These are phyloP conservation scores for Sherardia arvensis DNA, from an alignment of 257 asterid genomes.

Conservation along the genomic window DNA sequence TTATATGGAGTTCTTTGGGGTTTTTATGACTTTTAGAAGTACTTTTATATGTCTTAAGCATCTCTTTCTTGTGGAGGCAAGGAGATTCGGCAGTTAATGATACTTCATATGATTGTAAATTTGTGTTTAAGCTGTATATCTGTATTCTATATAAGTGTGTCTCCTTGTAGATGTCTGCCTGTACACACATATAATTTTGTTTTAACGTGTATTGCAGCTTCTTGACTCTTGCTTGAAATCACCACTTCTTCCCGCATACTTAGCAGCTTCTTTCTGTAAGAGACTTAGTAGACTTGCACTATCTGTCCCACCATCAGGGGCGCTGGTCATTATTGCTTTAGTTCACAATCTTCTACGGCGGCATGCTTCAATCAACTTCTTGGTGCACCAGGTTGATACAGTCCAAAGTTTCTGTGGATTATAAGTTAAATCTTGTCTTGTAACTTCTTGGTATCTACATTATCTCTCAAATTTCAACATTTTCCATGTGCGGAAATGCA, in stretches of 20 bases:
- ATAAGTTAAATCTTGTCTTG: neutral
- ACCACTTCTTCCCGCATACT: constrained; percentile 90
- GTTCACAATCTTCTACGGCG: constrained; percentile 90
- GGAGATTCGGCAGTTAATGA: neutral
- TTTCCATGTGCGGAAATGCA: constrained; percentile 18
- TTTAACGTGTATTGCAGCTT: constrained; percentile 44
- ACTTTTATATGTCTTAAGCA: neutral
- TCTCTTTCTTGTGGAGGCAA: neutral
- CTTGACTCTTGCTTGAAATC: constrained; percentile 92
- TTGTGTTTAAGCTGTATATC: neutral
- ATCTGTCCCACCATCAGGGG: constrained; percentile 77
- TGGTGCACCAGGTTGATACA: constrained; percentile 67
- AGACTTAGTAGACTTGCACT: constrained; percentile 81
- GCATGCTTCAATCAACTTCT: constrained; percentile 83
- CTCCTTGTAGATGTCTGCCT: neutral
- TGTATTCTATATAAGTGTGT: neutral
- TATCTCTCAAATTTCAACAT: neutral
- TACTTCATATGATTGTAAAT: too few species aligned
- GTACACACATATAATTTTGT: neutral
- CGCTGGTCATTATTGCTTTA: constrained; percentile 63
- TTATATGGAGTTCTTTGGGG: neutral
- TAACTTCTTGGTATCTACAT: neutral
- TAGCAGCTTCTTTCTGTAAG: constrained; percentile 92
- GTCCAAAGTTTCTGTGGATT: neutral
- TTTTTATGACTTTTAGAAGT: neutral